A percentile compares a stretch with the other conserved stretches of the same genome.
Evolutionary conservation across 2,329 filamentous ascomycete genomes (phyloP).

Genomic region (Microdochium bolleyi): DNA sequence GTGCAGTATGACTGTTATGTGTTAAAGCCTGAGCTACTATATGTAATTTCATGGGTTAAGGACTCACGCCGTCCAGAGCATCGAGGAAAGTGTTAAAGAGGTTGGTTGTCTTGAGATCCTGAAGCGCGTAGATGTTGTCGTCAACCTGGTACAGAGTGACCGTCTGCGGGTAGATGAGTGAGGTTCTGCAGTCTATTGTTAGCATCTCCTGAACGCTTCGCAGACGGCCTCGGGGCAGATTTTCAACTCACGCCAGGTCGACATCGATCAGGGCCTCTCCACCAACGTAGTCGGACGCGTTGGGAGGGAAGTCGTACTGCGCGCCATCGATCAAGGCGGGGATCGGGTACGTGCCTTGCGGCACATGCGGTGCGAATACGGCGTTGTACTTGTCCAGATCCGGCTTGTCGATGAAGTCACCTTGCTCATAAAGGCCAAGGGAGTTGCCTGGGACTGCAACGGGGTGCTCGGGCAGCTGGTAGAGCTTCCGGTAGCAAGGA

Average conservation of each 20-base stretch:
- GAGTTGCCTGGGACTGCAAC: slow-evolving; percentile 11
- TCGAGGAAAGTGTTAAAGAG: slow-evolving; percentile 33
- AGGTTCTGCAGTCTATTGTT: slow-evolving; percentile 4
- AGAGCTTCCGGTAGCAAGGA: slow-evolving; percentile 1
- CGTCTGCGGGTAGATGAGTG: slow-evolving; percentile 26
- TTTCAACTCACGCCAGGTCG: slow-evolving; percentile 11
- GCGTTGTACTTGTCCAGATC: slow-evolving; percentile 25
- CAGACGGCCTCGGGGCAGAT: slow-evolving; percentile 4
- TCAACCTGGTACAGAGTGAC: slow-evolving; percentile 28
- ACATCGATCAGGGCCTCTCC: slow-evolving; percentile 24
- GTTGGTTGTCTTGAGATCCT: slow-evolving; percentile 10
- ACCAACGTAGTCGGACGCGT: slow-evolving; percentile 9
- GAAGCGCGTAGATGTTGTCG: slow-evolving; percentile 24
- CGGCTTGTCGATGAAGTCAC: slow-evolving; percentile 24
- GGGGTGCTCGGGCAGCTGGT: slow-evolving; percentile 12
- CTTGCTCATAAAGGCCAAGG: slow-evolving; percentile 22
- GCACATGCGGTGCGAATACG: slow-evolving; percentile 3
- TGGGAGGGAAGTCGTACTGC: slow-evolving; percentile 4
- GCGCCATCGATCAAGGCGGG: slow-evolving; percentile 19
- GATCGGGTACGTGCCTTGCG: slow-evolving; percentile 13
- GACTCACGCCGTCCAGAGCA: slow-evolving; percentile 26
- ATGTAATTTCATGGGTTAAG: background rate
- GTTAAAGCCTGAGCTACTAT: background rate
- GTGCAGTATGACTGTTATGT: slow-evolving; percentile 29
- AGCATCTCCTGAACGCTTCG: slow-evolving; percentile 12